Conservation (phyloP, 2,329 filamentous ascomycete genomes). For the Metarhizium humberi region DNA sequence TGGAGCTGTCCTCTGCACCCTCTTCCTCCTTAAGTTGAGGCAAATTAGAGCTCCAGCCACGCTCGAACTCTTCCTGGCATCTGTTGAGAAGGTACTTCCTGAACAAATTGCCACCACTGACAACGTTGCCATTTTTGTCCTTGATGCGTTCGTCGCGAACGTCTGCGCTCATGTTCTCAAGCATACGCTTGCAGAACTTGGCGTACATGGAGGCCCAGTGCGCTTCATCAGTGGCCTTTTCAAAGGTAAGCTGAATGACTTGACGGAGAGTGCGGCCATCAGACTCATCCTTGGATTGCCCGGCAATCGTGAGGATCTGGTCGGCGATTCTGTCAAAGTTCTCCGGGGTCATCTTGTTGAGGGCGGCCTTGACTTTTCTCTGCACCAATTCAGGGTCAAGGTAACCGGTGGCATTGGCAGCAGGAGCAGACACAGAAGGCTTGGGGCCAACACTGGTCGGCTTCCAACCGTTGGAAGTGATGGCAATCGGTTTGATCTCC, state of each 20-base stretch:
- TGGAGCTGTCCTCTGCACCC: constrained; percentile 36
- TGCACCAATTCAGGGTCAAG: constrained; percentile 91
- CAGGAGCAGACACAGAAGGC: constrained; percentile 24
- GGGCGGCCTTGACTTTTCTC: constrained; percentile 93
- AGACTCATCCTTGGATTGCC: constrained; percentile 88
- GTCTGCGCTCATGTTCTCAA: constrained; percentile 87
- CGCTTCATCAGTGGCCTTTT: constrained; percentile 96
- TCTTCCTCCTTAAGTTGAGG: constrained; percentile 68
- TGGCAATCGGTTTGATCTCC: constrained; percentile 71
- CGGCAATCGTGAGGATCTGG: constrained; percentile 85
- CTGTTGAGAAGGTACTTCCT: constrained; percentile 97
- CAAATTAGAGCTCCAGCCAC: constrained; percentile 87
- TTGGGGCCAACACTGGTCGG: constrained; percentile 57
- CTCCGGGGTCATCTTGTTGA: constrained; percentile 99
- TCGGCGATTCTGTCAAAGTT: constrained; percentile 95
- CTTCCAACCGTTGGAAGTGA: constrained; percentile 79
- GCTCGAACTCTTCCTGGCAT: constrained; percentile 98
- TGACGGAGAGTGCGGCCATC: constrained; percentile 93
- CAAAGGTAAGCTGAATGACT: constrained; percentile 97
- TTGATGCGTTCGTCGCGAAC: constrained; percentile 93
- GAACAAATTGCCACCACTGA: constrained; percentile 90
- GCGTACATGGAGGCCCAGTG: constrained; percentile 99
- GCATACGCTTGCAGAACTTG: constrained; percentile 95
- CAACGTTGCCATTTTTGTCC: constrained; percentile 80
- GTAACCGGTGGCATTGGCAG: constrained; percentile 32